Evolutionary conservation across 805 yeast genomes (phyloP).

Genomic region (Barnettozyma sp.): DNA sequence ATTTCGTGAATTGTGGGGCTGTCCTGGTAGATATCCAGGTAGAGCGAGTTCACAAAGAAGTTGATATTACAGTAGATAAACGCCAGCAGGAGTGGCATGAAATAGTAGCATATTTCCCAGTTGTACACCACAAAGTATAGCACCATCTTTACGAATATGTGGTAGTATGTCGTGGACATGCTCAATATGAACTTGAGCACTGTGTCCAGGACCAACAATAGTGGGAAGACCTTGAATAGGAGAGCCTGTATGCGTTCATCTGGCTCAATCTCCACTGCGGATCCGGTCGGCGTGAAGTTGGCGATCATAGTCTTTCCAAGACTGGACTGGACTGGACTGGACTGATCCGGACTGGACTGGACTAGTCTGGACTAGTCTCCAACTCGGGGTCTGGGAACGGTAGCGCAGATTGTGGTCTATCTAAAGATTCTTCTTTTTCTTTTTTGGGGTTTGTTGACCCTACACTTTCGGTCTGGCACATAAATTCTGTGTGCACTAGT

Average conservation of each 20-base stretch:
- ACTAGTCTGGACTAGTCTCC: too few relatives aligned
- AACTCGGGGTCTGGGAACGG: too few relatives aligned
- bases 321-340: too few relatives aligned
- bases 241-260: slow-evolving; percentile 7
- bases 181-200: slow-evolving; percentile 5
- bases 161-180: slow-evolving; percentile 6
- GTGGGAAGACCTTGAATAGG: slow-evolving; percentile 6
- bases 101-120: background rate
- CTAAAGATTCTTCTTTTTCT: too few relatives aligned
- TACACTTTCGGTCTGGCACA: too few relatives aligned
- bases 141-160: slow-evolving; percentile 6
- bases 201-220: slow-evolving; percentile 3
- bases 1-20: slow-evolving; percentile 8
- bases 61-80: slow-evolving; percentile 7
- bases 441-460: too few relatives aligned
- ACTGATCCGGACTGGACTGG: too few relatives aligned
- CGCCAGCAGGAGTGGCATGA: slow-evolving; percentile 5
- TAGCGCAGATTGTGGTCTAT: too few relatives aligned
- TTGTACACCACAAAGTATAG: slow-evolving; percentile 7
- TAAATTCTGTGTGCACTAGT: too few relatives aligned
- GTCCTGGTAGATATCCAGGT: slow-evolving; percentile 8
- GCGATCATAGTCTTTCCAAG: slow-evolving; percentile 5
- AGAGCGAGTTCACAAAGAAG: slow-evolving; percentile 9
- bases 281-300: slow-evolving; percentile 3
- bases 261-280: slow-evolving; percentile 3